Base-by-base conservation (phyloP, 1,284 basidiomycete species). In the Farysia itapuensis region DNA sequence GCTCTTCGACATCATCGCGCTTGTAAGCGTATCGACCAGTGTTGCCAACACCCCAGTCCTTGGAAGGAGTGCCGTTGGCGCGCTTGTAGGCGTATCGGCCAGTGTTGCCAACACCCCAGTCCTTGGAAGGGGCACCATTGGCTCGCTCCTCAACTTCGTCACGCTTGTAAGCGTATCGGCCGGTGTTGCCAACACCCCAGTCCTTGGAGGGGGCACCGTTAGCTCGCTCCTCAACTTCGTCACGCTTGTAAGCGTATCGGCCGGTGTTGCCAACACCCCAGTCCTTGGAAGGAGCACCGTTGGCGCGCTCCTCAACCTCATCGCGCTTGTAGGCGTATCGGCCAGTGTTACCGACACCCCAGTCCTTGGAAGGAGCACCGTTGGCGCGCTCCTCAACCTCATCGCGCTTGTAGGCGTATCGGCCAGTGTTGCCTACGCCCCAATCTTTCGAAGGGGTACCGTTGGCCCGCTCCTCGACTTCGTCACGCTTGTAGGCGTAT, bases 251-350 rank as follows among this genome's bases (percentile, higher is more conserved):
- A 7, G 21, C 42, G 35, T 35, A 44, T 34, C 38, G 42, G 13
- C 34, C 15, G 19, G 45, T 37, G 39, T 47, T 39, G 45, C 32
- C 35, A 3, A 37, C 44, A 5, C 45, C 45, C 9, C 30, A 56
- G 35, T 56, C 52, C 5, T 30, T 42, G 20, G 52, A 29, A 19
- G 49, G 43, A 13, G 38, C 42, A 14, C 25, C 29, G 18, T 28
- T 28, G n/a, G n/a, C n/a, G n/a, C n/a, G n/a, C n/a, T n/a, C n/a
- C n/a, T n/a, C n/a, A n/a, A n/a, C n/a, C n/a, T n/a, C n/a, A 28
- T 40, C 34, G 23, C 52, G 52, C 52, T 52, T 54, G 37, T 43
- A 54, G 8, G 15, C 28, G 23, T 24, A 51, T 42, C 44, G 48
- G 11, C 32, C 7, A 13, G 48, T 41, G 26, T 44, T n/a, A n/a